phyloP scores from a whole-genome alignment of 352 stramenopile genomes.

The Phytophthora syringae region DNA sequence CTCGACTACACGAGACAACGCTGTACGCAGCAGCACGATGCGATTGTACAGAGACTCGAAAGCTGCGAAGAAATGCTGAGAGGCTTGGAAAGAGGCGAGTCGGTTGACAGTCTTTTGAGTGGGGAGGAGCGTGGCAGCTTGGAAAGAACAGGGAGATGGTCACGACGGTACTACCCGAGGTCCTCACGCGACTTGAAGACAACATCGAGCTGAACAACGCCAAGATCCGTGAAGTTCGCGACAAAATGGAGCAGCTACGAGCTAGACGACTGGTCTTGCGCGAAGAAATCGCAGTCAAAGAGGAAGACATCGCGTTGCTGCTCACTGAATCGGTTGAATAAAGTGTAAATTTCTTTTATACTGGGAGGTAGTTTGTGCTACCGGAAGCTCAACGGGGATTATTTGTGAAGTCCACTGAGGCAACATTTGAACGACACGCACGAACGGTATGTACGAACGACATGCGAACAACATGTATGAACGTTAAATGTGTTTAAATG shows the following conservation, averaged over 20 bases:
- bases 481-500: too few relatives aligned
- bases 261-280: constrained; percentile 55
- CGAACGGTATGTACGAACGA: too few relatives aligned
- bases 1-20: constrained; percentile 62
- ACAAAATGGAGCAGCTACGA: constrained; percentile 63
- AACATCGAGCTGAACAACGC: constrained; percentile 70
- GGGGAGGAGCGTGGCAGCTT: constrained; percentile 51
- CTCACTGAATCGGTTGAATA: constrained; percentile 31
- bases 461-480: too few relatives aligned
- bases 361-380: too few relatives aligned
- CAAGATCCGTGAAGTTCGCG: constrained; percentile 64
- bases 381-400: too few relatives aligned
- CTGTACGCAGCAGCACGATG: constrained; percentile 50
- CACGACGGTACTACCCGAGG: constrained; percentile 49
- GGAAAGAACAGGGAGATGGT: constrained; percentile 66
- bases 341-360: too few relatives aligned
- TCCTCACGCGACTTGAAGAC: constrained; percentile 59
- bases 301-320: constrained; percentile 66
- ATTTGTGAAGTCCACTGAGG: too few relatives aligned
- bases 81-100: constrained; percentile 27
- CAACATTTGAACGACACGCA: too few relatives aligned
- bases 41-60: constrained; percentile 53
- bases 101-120: constrained; percentile 31
- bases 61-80: constrained; percentile 51
- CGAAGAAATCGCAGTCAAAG: constrained; percentile 63